Conservation (phyloP, 192 early-diverging fungal genomes). For the Coemansia sp. region DNA sequence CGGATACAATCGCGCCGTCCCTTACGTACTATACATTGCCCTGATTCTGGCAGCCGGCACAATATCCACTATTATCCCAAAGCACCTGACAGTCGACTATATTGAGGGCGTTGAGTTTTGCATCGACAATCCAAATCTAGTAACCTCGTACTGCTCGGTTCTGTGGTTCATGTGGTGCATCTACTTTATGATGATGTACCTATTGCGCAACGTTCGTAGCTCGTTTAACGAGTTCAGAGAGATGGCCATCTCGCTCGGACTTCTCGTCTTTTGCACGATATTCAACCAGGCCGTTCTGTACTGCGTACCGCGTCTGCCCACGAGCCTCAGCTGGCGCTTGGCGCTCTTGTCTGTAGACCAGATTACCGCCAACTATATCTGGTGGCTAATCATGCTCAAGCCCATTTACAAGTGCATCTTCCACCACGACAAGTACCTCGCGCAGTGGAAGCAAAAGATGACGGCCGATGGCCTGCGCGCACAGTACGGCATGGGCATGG, state of each 20-base stretch:
- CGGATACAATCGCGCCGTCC: slow-evolving; percentile 36
- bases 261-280: slow-evolving; percentile 32
- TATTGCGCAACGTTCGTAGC: slow-evolving; percentile 55
- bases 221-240: slow-evolving; percentile 56
- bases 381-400: slow-evolving; percentile 57
- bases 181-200: slow-evolving; percentile 49
- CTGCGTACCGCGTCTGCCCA: slow-evolving; percentile 28
- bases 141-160: slow-evolving; percentile 35
- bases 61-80: slow-evolving; percentile 34
- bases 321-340: slow-evolving; percentile 34
- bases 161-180: slow-evolving; percentile 44
- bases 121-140: slow-evolving; percentile 41
- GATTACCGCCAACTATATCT: slow-evolving; percentile 47
- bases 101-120: slow-evolving; percentile 45
- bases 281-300: slow-evolving; percentile 46
- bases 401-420: slow-evolving; percentile 50
- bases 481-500: slow-evolving; percentile 37
- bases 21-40: slow-evolving; percentile 31
- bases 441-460: slow-evolving; percentile 49
- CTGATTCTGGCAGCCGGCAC: slow-evolving; percentile 26
- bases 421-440: slow-evolving; percentile 42
- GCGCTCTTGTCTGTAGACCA: slow-evolving; percentile 36
- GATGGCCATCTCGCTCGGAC: slow-evolving; percentile 40
- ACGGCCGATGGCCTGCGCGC: slow-evolving; percentile 36
- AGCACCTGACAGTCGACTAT: slow-evolving; percentile 30